Evolutionary conservation across 2,329 filamentous ascomycete genomes (phyloP), one percentile per base, ranked within the genome.

Genomic region (Colletotrichum costaricense): DNA sequence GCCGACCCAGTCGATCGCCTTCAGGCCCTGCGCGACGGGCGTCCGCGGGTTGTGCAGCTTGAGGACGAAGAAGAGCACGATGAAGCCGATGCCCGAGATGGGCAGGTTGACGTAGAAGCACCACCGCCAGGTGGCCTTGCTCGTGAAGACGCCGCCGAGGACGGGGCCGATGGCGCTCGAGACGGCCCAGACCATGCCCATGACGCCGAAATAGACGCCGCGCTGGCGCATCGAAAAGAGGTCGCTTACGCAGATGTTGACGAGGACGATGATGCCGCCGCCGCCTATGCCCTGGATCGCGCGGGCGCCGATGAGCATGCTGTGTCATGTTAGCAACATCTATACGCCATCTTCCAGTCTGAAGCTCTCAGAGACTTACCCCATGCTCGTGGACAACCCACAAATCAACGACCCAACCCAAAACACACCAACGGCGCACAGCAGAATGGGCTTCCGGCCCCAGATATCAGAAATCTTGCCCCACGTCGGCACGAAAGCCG

Each of bases 401-500:
- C 86, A 86, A 2, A 90, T 67, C 24, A 90, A 73, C 68, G 85
- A 88, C 0, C 88, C 89, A 2, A 84, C 75, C 77, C 89, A 88
- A 79, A 91, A 91, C 3, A 89, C 80, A 30, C 75, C 81, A 3
- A 85, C 82, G 1, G 88, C 85, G 1, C 83, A 76, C 1, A 90
- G 78, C 4, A 91, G 75, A 35, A 90, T 83, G 0, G 86, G 86
- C 76, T 90, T 90, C 7, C 89, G 84, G 3, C 89, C 89, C 85
- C 86, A 91, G 42, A 91, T 90, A 74, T 91, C 89, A 1, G 85
- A 86, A 46, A 90, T 79, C 73, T 88, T 89, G 5, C 91, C 92
- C 93, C 93, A 95, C n/a, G 93, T 88, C 0, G 93, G 92, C 0
- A 89, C 90, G 2, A 87, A 87, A 0, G 93, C 91, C 0, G 93